A percentile compares a stretch with the other conserved stretches of the same genome.
These are phyloP conservation scores for Amanita polypyramis DNA, from an alignment of 768 basidiomycete species.

Conservation along the genomic window DNA sequence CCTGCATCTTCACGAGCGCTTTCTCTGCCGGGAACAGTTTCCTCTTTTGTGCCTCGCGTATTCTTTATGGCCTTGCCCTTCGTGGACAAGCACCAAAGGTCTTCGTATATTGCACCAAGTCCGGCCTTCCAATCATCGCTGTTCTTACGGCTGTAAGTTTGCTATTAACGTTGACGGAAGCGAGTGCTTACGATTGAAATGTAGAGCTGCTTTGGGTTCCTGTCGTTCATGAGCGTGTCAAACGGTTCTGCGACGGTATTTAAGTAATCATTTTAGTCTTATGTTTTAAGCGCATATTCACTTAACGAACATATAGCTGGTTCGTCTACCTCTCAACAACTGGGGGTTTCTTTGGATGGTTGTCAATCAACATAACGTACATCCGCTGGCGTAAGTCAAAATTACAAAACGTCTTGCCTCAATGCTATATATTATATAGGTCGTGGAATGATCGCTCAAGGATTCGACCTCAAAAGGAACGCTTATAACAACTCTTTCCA, in stretches of 20 bases:
- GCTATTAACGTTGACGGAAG: background rate
- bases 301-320: conserved; percentile 33
- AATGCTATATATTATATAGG: conserved; percentile 20
- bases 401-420: background rate
- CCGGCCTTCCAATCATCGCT: conserved; percentile 35
- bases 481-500: conserved; percentile 53
- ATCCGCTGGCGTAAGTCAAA: conserved; percentile 49
- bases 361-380: conserved; percentile 61
- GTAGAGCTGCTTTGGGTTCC: conserved; percentile 31
- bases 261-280: conserved; percentile 23
- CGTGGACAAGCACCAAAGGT: conserved; percentile 39
- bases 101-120: conserved; percentile 34
- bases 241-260: conserved; percentile 48
- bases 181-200: background rate
- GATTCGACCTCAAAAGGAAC: conserved; percentile 48
- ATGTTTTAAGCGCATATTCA: background rate
- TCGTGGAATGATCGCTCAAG: conserved; percentile 55
- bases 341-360: conserved; percentile 62
- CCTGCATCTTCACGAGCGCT: conserved; percentile 56
- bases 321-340: conserved; percentile 60
- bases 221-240: conserved; percentile 59
- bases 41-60: conserved; percentile 45
- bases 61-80: conserved; percentile 41
- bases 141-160: conserved; percentile 25
- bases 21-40: conserved; percentile 65